These are phyloP conservation scores for Dissophora globulifera DNA, from an alignment of 192 early-diverging fungal genomes.

Conservation along the genomic window DNA sequence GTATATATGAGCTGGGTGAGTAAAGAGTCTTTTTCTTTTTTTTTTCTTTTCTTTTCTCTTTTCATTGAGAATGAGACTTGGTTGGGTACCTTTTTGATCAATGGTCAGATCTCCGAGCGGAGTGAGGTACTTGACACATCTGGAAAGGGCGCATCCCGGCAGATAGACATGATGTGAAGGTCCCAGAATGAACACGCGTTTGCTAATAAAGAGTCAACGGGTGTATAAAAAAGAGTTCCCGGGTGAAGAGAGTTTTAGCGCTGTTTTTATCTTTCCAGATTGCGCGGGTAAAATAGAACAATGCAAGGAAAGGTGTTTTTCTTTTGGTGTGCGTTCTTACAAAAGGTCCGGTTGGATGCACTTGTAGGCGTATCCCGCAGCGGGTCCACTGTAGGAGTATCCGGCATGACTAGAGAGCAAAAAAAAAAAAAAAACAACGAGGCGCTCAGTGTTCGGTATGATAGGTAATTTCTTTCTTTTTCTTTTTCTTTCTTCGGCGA, in stretches of 20 bases:
- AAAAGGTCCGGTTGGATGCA: conserved; percentile 67
- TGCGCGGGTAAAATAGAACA: not conserved
- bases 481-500: not conserved
- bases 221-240: no score
- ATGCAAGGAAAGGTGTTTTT: no score
- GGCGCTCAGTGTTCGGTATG: no score
- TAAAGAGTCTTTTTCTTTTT: no score
- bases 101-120: conserved; percentile 87
- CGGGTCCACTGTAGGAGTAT: conserved; percentile 88
- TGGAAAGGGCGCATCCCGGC: conserved; percentile 80
- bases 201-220: conserved; percentile 42
- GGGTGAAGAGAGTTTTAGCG: not conserved
- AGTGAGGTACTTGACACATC: conserved; percentile 79
- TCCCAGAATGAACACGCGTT: conserved; percentile 91
- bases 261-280: not conserved
- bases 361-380: conserved; percentile 90
- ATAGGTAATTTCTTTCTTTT: not conserved
- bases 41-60: no score
- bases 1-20: no score
- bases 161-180: conserved; percentile 94
- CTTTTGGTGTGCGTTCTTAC: no score
- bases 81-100: conserved; percentile 67
- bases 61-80: not conserved
- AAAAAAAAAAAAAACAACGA: no score
- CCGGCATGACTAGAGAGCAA: conserved; percentile 90